Evolutionary conservation across 2,329 filamentous ascomycete species (phyloP), one percentile per base, ranked within the genome.

Genomic region (Mollisia scopiformis): DNA sequence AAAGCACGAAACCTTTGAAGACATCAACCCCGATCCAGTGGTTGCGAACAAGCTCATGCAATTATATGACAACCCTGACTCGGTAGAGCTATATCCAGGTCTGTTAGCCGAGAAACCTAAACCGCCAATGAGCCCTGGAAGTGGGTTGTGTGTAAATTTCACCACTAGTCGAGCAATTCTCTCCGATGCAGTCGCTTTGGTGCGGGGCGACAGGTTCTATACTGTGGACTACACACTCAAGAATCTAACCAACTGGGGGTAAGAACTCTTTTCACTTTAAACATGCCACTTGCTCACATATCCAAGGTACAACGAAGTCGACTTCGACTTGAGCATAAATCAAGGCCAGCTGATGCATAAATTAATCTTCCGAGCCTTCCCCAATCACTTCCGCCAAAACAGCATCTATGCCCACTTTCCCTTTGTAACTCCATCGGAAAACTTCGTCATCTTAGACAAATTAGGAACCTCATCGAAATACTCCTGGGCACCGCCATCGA

Each of bases 311-410:
- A 66, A 67, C 57, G 89, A 92, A 72, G 89, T 85, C 3, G 82
- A 90, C 21, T 91, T 88, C 58, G 90, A 96, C 67, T 76, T 88
- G 23, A 85, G 83, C 60, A 76, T 94, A 66, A 90, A 95, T 75
- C 88, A 95, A 71, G 92, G 92, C 49, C 92, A 89, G 67, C 86
- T 93, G 13, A 91, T 94, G 75, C 92, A 93, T 80, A 96, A 95
- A 79, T 82, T 96, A 33, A 89, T 93, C 72, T 79, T 91, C 35
- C 84, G 89, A 5, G 90, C 91, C 0, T 92, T 96, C 80, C 92
- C 92, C 0, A 83, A 90, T 66, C 89, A 92, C 76, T 94, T 93
- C 81, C 86, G 85, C 72, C 76, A 81, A 19, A 88, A 95, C 77
- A 93, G 89, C 0, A 86, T 93, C 58, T 96, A 94, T 65, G 91